Evolutionary conservation across 495 filamentous ascomycete genomes (phyloP).

Genomic region (Chaetomium tenue): DNA sequence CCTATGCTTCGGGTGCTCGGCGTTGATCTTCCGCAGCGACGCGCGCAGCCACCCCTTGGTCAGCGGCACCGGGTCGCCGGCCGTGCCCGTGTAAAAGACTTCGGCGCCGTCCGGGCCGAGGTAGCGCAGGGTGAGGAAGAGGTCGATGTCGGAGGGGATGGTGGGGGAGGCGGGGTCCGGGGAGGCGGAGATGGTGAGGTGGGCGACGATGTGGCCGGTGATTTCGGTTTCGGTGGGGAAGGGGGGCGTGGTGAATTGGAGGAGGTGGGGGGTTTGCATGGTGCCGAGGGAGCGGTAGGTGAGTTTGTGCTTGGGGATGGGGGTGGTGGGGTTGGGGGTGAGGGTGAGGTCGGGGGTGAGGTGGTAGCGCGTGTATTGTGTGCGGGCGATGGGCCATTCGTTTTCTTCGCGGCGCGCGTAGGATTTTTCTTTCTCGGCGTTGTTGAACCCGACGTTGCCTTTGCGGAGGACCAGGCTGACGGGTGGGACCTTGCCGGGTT

Average conservation of each 20-base stretch:
- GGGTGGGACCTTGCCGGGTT: slow-evolving; percentile 52
- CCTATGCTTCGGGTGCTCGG: slow-evolving; percentile 46
- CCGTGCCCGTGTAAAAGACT: slow-evolving; percentile 62
- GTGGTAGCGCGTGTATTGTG: slow-evolving; percentile 57
- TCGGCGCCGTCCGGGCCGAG: slow-evolving; percentile 55
- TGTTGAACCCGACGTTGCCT: slow-evolving; percentile 62
- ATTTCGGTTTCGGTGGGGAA: slow-evolving; percentile 62
- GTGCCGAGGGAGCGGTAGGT: slow-evolving; percentile 57
- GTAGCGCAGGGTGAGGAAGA: slow-evolving; percentile 64
- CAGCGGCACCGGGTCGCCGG: slow-evolving; percentile 48
- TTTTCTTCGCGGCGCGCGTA: slow-evolving; percentile 54
- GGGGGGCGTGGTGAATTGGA: slow-evolving; percentile 54
- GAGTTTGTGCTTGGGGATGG: slow-evolving; percentile 35
- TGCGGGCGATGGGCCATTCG: slow-evolving; percentile 64
- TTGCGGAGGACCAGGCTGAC: slow-evolving; percentile 59
- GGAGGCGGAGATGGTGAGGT: slow-evolving; percentile 58
- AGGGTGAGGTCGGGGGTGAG: slow-evolving; percentile 47
- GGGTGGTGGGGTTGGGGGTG: slow-evolving; percentile 15
- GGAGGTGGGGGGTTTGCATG: slow-evolving; percentile 44
- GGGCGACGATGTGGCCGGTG: slow-evolving; percentile 63
- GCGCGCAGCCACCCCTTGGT: slow-evolving; percentile 59
- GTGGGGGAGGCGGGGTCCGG: slow-evolving; percentile 26
- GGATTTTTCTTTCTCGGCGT: slow-evolving; percentile 53
- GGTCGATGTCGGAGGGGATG: slow-evolving; percentile 56
- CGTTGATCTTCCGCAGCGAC: slow-evolving; percentile 53